Evolutionary conservation across 495 filamentous ascomycete species (phyloP), one percentile per base, ranked within the genome.

Genomic region (Astrothelium subdiscretum): DNA sequence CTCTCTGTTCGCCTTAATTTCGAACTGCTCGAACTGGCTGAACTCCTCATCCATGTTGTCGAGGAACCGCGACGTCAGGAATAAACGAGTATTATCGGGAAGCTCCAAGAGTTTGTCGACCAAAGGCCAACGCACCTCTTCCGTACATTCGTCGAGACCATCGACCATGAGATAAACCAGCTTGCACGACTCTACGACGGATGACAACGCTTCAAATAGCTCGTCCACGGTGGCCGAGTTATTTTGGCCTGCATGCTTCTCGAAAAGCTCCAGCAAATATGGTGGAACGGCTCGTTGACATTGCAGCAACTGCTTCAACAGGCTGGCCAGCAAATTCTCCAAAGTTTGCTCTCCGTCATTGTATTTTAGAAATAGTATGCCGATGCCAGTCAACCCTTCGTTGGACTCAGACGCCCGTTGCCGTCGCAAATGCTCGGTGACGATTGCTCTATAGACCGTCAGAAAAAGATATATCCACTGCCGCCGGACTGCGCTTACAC

Each of bases 331-430:
- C 5, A 66, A 26, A 22, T 58, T 63, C 5, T 20, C 32, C n/a
- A 63, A 24, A 1, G 52, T 54, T 20, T 66, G 64, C 5, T 63
- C 61, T 1, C 61, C 54, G 24, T 66, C 57, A 57, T 63, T 63
- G 48, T 66, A 63, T 31, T 60, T 63, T 5, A 66, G 60, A 38
- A 31, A 66, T 18, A 63, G 32, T 1, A 63, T 32, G 22, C 52
- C 64, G 38, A 66, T 15, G 15, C 51, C 61, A 38, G 60, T 38
- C 18, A 20, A 8, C 1, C 12, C 22, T 4, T 31, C 20, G 24
- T 12, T 38, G n/a, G 24, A 2, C 22, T 31, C 35, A 18, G 20
- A 29, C 12, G 15, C 11, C 52, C 43, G 4, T 29, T 35, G 13
- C 6, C 43, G 57, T 32, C 51, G 64, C 0, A 66, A 61, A n/a